phyloP scores from a whole-genome alignment of 345 rosid genomes.

The Schrenkiella parvula region DNA sequence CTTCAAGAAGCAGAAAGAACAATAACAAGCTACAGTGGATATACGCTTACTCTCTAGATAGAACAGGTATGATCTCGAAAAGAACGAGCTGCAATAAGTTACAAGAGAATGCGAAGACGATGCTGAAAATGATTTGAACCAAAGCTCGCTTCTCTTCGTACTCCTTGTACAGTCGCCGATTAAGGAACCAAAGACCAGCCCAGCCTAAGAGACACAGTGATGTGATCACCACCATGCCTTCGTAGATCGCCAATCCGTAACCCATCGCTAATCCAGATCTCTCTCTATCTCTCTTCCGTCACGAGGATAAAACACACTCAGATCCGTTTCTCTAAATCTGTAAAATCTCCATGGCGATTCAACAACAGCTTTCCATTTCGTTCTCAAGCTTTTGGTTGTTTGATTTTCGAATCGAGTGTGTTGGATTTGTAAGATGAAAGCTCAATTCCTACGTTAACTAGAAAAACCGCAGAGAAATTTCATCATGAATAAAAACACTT shows the following conservation, averaged over 20 bases:
- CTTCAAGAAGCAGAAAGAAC: too few species aligned
- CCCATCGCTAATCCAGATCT: slow-evolving; percentile 50
- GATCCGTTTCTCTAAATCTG: slow-evolving; percentile 5
- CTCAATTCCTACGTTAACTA: too few species aligned
- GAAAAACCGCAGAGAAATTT: too few species aligned
- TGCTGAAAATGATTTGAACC: slow-evolving; percentile 92
- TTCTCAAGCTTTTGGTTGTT: background rate
- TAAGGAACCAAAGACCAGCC: slow-evolving; percentile 92
- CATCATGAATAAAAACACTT: too few species aligned
- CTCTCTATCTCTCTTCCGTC: background rate
- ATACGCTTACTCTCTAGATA: slow-evolving; percentile 82
- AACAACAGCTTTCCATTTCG: background rate
- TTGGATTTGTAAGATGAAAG: background rate
- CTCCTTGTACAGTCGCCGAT: slow-evolving; percentile 81
- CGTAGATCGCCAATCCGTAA: slow-evolving; percentile 67
- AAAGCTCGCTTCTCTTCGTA: slow-evolving; percentile 89
- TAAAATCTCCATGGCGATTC: background rate
- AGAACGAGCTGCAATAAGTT: slow-evolving; percentile 93
- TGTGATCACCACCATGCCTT: slow-evolving; percentile 56
- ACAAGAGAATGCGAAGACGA: slow-evolving; percentile 93
- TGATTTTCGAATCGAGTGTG: background rate
- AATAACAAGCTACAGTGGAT: too few species aligned
- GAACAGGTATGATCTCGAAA: slow-evolving; percentile 90
- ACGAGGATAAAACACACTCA: background rate
- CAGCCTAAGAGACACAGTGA: slow-evolving; percentile 71